A percentile compares a stretch with the other conserved stretches of the same genome.
Conservation (phyloP, 1,139 yeast species). For the Scheffersomyces illinoinensis region DNA sequence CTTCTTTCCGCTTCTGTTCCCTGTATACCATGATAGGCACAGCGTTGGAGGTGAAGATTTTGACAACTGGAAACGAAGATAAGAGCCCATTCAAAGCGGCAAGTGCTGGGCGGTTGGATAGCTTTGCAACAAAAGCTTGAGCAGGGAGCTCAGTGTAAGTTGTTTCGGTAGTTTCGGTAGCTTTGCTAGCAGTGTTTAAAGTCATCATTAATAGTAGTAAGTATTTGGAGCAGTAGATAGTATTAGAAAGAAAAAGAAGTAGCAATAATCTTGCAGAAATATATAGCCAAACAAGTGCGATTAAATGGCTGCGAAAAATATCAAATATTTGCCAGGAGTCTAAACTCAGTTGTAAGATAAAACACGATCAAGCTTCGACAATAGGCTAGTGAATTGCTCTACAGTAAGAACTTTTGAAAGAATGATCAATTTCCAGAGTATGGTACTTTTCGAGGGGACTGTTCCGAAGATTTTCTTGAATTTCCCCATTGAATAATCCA, state of each 20-base stretch:
- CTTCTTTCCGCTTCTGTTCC: conserved; percentile 20
- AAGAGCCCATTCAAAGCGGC: conserved; percentile 60
- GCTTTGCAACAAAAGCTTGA: conserved; percentile 42
- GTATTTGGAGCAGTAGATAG: background rate
- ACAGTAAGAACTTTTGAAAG: conserved; percentile 4
- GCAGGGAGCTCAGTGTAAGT: conserved; percentile 37
- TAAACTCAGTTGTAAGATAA: background rate
- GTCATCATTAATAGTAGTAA: conserved; percentile 2
- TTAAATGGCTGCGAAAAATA: background rate
- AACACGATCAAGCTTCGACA: background rate
- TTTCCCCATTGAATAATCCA: background rate
- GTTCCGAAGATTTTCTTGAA: background rate
- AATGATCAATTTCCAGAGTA: conserved; percentile 3
- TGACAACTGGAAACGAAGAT: conserved; percentile 60
- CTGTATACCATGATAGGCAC: conserved; percentile 52
- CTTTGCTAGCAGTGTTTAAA: background rate
- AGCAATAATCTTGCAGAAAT: background rate
- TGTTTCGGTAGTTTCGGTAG: background rate
- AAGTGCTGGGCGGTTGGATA: conserved; percentile 56
- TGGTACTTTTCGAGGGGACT: background rate
- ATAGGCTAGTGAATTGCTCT: conserved; percentile 1
- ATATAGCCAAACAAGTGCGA: background rate
- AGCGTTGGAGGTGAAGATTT: conserved; percentile 59
- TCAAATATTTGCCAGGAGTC: background rate
- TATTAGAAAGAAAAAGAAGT: background rate